Percentiles rank a stretch among this genome's conserved stretches.
Conservation (phyloP, 176 grass and related monocot genomes). For the Avena atlantica region DNA sequence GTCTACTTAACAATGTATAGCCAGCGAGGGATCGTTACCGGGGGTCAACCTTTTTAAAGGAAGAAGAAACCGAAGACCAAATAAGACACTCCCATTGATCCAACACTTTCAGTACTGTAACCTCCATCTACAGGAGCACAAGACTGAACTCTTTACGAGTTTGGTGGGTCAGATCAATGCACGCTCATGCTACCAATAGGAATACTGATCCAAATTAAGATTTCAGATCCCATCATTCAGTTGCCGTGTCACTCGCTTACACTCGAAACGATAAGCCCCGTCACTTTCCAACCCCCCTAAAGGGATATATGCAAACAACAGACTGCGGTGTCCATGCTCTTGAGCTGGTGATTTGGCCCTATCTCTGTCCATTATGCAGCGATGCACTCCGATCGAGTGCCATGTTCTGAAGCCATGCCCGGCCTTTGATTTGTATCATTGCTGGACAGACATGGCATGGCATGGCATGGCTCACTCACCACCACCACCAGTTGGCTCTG, state of each 20-base stretch:
- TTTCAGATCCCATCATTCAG: conserved; percentile 21
- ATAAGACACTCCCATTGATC: neutral
- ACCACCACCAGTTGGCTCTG: neutral
- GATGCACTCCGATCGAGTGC: conserved; percentile 1
- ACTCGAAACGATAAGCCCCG: conserved; percentile 13
- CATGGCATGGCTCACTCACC: neutral
- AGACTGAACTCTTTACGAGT: neutral
- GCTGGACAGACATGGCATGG: conserved; percentile 18
- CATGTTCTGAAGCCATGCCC: conserved; percentile 7
- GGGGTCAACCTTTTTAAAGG: neutral
- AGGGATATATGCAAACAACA: neutral
- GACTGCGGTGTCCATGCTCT: conserved; percentile 22
- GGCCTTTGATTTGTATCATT: conserved; percentile 25
- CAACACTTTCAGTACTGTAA: neutral
- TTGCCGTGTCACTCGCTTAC: neutral
- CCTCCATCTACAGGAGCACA: neutral
- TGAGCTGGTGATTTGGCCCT: conserved; percentile 15
- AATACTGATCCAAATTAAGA: neutral
- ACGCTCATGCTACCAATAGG: neutral
- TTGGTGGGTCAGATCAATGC: neutral
- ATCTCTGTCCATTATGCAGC: conserved; percentile 34
- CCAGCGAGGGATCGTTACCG: too few relatives aligned
- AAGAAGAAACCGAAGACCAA: conserved; percentile 17
- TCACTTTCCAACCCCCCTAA: conserved; percentile 6
- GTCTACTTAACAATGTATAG: too few relatives aligned